phyloP scores from a whole-genome alignment of 192 early-diverging fungal species.

The Pilobolus umbonatus region DNA sequence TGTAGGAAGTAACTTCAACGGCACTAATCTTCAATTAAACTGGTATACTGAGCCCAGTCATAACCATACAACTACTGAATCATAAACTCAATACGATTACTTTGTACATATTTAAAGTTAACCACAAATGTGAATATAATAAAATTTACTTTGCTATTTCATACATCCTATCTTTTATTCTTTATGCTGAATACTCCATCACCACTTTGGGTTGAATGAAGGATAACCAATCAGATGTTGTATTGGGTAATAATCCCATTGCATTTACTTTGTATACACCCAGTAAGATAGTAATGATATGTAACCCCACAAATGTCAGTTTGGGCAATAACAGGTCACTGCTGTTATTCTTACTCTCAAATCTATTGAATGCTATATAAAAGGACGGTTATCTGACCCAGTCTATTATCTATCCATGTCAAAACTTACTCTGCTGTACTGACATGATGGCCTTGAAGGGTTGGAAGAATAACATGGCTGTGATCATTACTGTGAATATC shows the following conservation, averaged over 20 bases:
- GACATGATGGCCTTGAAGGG: constrained; percentile 72
- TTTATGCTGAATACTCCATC: constrained; percentile 11
- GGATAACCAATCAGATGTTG: constrained; percentile 91
- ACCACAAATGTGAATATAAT: background rate
- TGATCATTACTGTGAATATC: constrained; percentile 94
- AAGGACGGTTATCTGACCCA: constrained; percentile 1
- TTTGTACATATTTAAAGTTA: background rate
- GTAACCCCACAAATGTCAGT: constrained; percentile 75
- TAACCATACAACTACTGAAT: background rate
- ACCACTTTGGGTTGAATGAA: constrained; percentile 69
- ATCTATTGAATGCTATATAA: constrained; percentile 66
- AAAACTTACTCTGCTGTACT: constrained; percentile 57
- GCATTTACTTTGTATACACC: constrained; percentile 88
- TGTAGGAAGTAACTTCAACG: constrained; percentile 15
- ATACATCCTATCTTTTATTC: constrained; percentile 1
- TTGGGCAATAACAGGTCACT: constrained; percentile 70
- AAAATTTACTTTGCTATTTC: constrained; percentile 1
- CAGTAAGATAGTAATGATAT: constrained; percentile 73
- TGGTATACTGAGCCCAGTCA: constrained; percentile 9
- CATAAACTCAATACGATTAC: background rate
- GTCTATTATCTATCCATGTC: background rate
- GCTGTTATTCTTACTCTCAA: constrained; percentile 52
- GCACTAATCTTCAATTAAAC: constrained; percentile 12
- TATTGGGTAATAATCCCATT: constrained; percentile 95
- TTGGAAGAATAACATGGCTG: constrained; percentile 92